These are phyloP conservation scores for Lagerstroemia speciosa DNA, from an alignment of 345 rosid species.

Conservation along the genomic window DNA sequence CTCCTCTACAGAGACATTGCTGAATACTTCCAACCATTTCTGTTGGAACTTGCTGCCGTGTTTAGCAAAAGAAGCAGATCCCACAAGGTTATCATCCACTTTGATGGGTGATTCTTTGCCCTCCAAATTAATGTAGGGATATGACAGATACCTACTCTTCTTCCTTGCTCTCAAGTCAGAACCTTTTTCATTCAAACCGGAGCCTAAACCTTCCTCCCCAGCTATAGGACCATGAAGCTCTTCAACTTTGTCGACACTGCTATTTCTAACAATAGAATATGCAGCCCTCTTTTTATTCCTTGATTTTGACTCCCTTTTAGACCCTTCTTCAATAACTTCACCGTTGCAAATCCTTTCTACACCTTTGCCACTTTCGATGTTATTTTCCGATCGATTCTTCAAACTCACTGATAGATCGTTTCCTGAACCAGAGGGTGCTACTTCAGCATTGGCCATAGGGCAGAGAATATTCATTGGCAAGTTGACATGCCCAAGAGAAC, in stretches of 20 bases:
- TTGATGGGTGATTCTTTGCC: constrained; percentile 17
- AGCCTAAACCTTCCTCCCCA: background rate
- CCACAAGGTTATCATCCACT: constrained; percentile 28
- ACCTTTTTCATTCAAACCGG: constrained; percentile 15
- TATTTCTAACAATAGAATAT: constrained; percentile 6
- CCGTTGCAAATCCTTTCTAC: background rate
- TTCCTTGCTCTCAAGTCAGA: constrained; percentile 46
- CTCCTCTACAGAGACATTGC: constrained; percentile 30
- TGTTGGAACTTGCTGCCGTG: constrained; percentile 45
- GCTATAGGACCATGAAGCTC: constrained; percentile 7
- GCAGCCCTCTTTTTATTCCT: constrained; percentile 30
- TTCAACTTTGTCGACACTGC: constrained; percentile 16
- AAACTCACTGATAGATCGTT: background rate
- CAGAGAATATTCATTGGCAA: constrained; percentile 40
- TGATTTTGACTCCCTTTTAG: constrained; percentile 13
- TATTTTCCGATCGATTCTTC: background rate
- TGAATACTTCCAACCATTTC: constrained; percentile 41
- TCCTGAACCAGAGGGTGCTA: constrained; percentile 3
- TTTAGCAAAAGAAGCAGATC: constrained; percentile 44
- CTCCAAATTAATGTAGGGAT: constrained; percentile 50
- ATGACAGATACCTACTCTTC: constrained; percentile 63
- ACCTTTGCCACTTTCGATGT: background rate
- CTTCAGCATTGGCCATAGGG: constrained; percentile 20
- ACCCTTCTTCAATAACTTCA: constrained; percentile 2
- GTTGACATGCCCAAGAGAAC: constrained; percentile 42